A percentile compares a stretch with the other conserved stretches of the same genome.
Evolutionary conservation across 2,329 filamentous ascomycete genomes (phyloP).

Genomic region (Xylariaceae sp.): DNA sequence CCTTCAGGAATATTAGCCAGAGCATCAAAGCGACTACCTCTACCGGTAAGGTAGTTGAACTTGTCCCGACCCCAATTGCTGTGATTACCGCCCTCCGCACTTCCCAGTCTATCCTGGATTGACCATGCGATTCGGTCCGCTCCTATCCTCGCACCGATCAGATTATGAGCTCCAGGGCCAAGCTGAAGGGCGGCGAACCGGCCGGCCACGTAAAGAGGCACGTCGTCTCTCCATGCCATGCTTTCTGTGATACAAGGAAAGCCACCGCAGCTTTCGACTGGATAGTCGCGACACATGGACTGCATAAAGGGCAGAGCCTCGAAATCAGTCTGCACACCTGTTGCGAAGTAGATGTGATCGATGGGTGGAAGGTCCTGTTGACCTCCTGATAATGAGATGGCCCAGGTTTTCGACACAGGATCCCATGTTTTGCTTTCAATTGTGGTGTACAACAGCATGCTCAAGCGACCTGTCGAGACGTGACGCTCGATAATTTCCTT

Average conservation of each 20-base stretch:
- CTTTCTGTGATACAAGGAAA: constrained; percentile 78
- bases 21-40: constrained; percentile 49
- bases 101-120: constrained; percentile 63
- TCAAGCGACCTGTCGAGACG: constrained; percentile 55
- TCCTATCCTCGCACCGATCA: constrained; percentile 74
- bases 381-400: constrained; percentile 35
- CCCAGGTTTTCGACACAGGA: constrained; percentile 52
- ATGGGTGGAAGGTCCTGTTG: constrained; percentile 61
- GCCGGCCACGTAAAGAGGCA: constrained; percentile 76
- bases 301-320: constrained; percentile 64
- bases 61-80: constrained; percentile 33
- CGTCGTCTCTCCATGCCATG: constrained; percentile 74
- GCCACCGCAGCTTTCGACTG: constrained; percentile 67
- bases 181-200: constrained; percentile 70
- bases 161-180: constrained; percentile 74
- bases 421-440: constrained; percentile 61
- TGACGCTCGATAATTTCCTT: constrained; percentile 70
- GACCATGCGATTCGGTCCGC: constrained; percentile 77
- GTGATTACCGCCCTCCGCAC: constrained; percentile 31
- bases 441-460: constrained; percentile 62
- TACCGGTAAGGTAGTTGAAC: constrained; percentile 45
- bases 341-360: constrained; percentile 78
- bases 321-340: constrained; percentile 71
- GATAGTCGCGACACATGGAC: constrained; percentile 63
- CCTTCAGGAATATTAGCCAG: constrained; percentile 22